Percentiles rank a stretch among this genome's conserved stretches.
Conservation (phyloP, 495 filamentous ascomycete genomes). For the Xylaria venustula region DNA sequence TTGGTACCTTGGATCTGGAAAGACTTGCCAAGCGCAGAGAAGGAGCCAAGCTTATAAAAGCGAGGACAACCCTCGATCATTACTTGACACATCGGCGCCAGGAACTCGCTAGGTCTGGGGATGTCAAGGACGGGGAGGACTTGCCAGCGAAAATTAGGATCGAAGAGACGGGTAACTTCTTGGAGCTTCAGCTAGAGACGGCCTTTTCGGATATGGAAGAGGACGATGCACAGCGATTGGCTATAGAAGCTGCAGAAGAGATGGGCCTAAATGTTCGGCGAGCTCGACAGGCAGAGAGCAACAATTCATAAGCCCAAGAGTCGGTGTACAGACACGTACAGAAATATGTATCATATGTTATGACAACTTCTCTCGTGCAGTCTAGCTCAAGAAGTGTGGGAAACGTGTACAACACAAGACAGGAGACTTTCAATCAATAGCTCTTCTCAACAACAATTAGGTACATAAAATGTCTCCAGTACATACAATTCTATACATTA, state of each 20-base stretch:
- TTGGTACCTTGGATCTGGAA: conserved; percentile 36
- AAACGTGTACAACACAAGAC: no score
- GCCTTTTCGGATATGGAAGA: conserved; percentile 14
- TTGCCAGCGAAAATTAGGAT: conserved; percentile 16
- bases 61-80: conserved; percentile 29
- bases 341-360: not conserved
- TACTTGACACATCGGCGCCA: conserved; percentile 19
- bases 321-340: not conserved
- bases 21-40: conserved; percentile 31
- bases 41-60: conserved; percentile 32
- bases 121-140: conserved; percentile 11
- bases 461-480: no score
- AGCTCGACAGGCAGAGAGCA: not conserved
- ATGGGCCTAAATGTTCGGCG: conserved; percentile 48
- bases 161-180: conserved; percentile 24
- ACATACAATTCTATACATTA: no score
- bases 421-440: no score
- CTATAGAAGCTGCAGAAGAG: conserved; percentile 49
- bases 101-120: conserved; percentile 18
- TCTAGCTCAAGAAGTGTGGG: no score
- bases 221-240: conserved; percentile 36
- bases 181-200: conserved; percentile 23
- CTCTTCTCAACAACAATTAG: conserved; percentile 19
- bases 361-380: not conserved
- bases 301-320: not conserved